A percentile compares a stretch with the other conserved stretches of the same genome.
phyloP scores from a whole-genome alignment of 164 flowering plant genomes.

The Umbellularia californica region DNA sequence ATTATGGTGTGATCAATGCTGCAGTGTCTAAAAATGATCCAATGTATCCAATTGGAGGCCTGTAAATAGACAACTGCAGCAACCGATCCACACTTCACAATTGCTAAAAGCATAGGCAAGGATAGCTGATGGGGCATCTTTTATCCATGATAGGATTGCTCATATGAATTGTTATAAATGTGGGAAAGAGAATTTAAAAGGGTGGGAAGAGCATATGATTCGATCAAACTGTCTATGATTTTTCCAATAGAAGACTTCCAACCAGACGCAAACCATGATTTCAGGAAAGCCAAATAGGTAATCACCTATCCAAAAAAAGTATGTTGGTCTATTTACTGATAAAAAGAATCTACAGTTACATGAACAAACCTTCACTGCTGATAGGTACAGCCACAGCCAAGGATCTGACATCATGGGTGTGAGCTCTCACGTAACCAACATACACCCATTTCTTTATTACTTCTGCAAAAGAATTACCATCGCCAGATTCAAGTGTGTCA shows the following conservation, averaged over 20 bases:
- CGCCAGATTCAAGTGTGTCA: conserved; percentile 29
- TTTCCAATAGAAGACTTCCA: no score
- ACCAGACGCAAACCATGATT: no score
- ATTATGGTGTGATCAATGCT: background rate
- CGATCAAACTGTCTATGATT: background rate
- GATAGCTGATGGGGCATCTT: background rate
- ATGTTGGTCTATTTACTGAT: no score
- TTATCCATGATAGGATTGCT: background rate
- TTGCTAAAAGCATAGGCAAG: background rate
- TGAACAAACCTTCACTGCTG: conserved; percentile 57
- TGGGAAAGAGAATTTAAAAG: no score
- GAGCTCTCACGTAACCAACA: conserved; percentile 74
- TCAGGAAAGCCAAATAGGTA: no score
- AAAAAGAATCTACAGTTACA: background rate
- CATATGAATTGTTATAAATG: background rate
- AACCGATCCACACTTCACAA: background rate
- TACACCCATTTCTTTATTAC: conserved; percentile 68
- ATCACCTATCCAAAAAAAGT: no score
- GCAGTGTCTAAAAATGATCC: background rate
- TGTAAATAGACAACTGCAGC: background rate
- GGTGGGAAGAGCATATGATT: background rate
- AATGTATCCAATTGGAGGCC: background rate
- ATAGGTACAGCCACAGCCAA: conserved; percentile 85
- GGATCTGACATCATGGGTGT: conserved; percentile 95
- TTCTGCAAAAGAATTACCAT: conserved; percentile 27